These are phyloP conservation scores for Fomitiporia mediterranea DNA, from an alignment of 1,284 basidiomycete species.

Conservation along the genomic window DNA sequence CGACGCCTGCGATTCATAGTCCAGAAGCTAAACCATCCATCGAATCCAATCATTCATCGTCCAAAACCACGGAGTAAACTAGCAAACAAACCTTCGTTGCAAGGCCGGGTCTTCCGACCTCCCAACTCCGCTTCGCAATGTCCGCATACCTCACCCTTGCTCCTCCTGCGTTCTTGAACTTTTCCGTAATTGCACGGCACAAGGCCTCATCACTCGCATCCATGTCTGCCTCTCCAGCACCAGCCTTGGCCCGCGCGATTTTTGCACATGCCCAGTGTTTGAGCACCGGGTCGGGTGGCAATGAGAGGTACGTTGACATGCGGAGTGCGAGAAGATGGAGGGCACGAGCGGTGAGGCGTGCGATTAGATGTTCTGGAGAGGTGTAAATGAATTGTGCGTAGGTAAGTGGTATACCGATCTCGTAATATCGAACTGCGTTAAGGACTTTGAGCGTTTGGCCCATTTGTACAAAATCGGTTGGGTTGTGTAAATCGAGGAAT, in stretches of 20 bases:
- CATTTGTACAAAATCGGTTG: slow-evolving; percentile 87
- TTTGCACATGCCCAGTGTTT: slow-evolving; percentile 97
- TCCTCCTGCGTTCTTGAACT: slow-evolving; percentile 73
- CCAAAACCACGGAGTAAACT: not conserved
- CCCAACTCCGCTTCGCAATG: slow-evolving; percentile 92
- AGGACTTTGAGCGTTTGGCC: slow-evolving; percentile 92
- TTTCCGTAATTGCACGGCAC: slow-evolving; percentile 80
- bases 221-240: slow-evolving; percentile 46
- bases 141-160: slow-evolving; percentile 87
- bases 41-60: slow-evolving; percentile 2
- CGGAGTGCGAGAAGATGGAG: slow-evolving; percentile 89
- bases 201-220: slow-evolving; percentile 69
- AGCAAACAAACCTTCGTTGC: slow-evolving; percentile 73
- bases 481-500: slow-evolving; percentile 90
- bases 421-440: slow-evolving; percentile 87
- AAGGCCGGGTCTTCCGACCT: slow-evolving; percentile 77
- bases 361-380: slow-evolving; percentile 75
- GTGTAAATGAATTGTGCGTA: slow-evolving; percentile 81
- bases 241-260: slow-evolving; percentile 68
- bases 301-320: slow-evolving; percentile 80
- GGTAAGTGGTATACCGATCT: slow-evolving; percentile 91
- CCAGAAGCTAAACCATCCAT: slow-evolving; percentile 63
- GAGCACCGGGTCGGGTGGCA: slow-evolving; percentile 84
- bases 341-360: slow-evolving; percentile 82
- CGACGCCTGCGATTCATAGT: slow-evolving; percentile 84